phyloP scores from a whole-genome alignment of 768 basidiomycete genomes.

The Leucocoprinus birnbaumii region DNA sequence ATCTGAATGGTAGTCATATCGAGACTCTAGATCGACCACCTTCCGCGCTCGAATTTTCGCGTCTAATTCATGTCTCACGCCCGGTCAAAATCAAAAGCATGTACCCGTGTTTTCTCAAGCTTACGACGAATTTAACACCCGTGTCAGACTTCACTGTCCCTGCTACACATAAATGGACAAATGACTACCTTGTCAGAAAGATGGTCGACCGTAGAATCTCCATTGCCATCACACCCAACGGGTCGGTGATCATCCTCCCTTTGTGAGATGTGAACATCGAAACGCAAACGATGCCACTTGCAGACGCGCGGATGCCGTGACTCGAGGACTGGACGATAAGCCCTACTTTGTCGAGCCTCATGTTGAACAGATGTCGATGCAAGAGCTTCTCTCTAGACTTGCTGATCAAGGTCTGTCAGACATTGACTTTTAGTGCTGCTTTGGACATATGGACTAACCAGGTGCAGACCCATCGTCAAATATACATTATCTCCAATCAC shows the following conservation, averaged over 20 bases:
- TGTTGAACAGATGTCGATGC: conserved; percentile 66
- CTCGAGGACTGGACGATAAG: conserved; percentile 44
- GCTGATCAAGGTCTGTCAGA: conserved; percentile 14
- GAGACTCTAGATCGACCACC: conserved; percentile 54
- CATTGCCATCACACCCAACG: conserved; percentile 81
- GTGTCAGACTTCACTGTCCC: conserved; percentile 44
- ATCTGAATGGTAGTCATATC: conserved; percentile 54
- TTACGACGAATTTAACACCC: not conserved
- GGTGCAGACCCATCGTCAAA: conserved; percentile 18
- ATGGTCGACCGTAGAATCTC: conserved; percentile 59
- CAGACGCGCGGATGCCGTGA: conserved; percentile 78
- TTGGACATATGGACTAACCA: not conserved
- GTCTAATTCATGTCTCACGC: conserved; percentile 63
- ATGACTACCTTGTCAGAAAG: conserved; percentile 53
- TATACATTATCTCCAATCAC: conserved; percentile 81
- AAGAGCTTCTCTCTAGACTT: conserved; percentile 42
- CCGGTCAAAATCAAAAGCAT: conserved; percentile 74
- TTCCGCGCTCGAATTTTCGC: conserved; percentile 64
- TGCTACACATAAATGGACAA: conserved; percentile 58
- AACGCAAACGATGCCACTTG: conserved; percentile 12
- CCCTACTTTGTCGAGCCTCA: conserved; percentile 78
- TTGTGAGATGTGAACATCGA: not conserved
- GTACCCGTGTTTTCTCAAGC: not conserved
- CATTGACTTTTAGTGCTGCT: too few relatives aligned
- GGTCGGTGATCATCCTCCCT: conserved; percentile 43